Evolutionary conservation across 306 rosid genomes (phyloP), one percentile per base, ranked within the genome.

Genomic region (Prosopis cineraria): DNA sequence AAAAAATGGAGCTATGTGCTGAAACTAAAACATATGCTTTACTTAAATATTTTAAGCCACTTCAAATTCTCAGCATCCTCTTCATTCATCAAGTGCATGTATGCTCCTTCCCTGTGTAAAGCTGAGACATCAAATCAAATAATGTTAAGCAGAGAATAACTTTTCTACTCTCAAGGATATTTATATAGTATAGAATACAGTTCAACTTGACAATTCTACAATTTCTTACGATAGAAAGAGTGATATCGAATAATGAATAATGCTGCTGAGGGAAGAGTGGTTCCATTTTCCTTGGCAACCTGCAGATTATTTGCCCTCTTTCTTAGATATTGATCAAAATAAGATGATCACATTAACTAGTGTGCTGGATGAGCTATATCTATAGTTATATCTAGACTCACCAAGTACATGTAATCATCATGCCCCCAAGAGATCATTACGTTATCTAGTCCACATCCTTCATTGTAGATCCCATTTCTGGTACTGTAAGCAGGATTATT

Each of bases 11-110:
- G 27, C 1, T 17, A 50, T 16, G 3, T 11, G 48, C 16, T 45
- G 67, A 77, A 22, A 55, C 14, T 19, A 50, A 67, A 52, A 37
- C 6, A 34, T n/a, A 41, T 22, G 29, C 73, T 34, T 27, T 82
- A 90, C 96, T 91, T 85, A 82, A 91, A 91, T 3, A 87, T 39
- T 3, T 87, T 41, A 10, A 91, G 90, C 96, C 96, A 91, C 79
- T 88, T 85, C 64, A 88, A 65, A 55, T 87, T 89, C 73, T 91
- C 82, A 29, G 70, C 55, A 68, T 91, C 93, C 12, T 55, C 93
- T 71, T 84, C 79, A 73, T 84, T 87, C 93, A 91, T 87, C 19
- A 91, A 73, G 65, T 88, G 50, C 1, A n/a, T 44, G 14, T 44
- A 44, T 14, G 50, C 50, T 3, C 50, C 50, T 44, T 44, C 50